Conservation (phyloP, 2,329 filamentous ascomycete genomes). For the Phaeophleospora eucalypticola region DNA sequence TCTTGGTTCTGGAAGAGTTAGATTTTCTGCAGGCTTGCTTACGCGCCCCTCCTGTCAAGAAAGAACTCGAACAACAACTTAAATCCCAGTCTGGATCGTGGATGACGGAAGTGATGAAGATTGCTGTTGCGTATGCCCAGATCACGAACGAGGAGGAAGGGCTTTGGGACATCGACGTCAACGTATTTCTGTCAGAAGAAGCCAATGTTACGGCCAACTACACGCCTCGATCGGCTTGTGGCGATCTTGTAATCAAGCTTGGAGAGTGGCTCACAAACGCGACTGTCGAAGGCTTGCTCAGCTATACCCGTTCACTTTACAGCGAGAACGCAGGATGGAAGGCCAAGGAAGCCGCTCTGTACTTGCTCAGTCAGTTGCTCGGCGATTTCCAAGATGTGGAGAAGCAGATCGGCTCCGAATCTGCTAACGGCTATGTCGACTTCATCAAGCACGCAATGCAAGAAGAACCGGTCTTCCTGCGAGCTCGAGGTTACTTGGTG, state of each 20-base stretch:
- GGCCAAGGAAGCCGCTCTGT: constrained; percentile 75
- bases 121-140: constrained; percentile 79
- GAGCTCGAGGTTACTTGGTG: constrained; percentile 81
- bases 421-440: constrained; percentile 71
- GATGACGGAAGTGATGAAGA: constrained; percentile 82
- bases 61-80: constrained; percentile 80
- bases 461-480: constrained; percentile 68
- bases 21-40: constrained; percentile 92
- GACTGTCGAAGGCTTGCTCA: constrained; percentile 73
- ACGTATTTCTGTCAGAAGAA: constrained; percentile 91
- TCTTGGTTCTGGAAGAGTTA: constrained; percentile 86
- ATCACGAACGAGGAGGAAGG: constrained; percentile 91
- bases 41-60: constrained; percentile 79
- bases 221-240: constrained; percentile 86
- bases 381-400: constrained; percentile 77
- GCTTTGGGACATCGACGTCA: constrained; percentile 94
- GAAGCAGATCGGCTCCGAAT: constrained; percentile 63
- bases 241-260: constrained; percentile 86
- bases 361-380: constrained; percentile 77
- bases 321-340: constrained; percentile 55
- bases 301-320: constrained; percentile 72
- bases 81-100: constrained; percentile 62
- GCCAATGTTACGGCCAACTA: constrained; percentile 94
- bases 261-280: constrained; percentile 80
- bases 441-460: constrained; percentile 75